Evolutionary conservation across 2,329 filamentous ascomycete genomes (phyloP), one percentile per base, ranked within the genome.

Genomic region (Tolypocladium amazonense): DNA sequence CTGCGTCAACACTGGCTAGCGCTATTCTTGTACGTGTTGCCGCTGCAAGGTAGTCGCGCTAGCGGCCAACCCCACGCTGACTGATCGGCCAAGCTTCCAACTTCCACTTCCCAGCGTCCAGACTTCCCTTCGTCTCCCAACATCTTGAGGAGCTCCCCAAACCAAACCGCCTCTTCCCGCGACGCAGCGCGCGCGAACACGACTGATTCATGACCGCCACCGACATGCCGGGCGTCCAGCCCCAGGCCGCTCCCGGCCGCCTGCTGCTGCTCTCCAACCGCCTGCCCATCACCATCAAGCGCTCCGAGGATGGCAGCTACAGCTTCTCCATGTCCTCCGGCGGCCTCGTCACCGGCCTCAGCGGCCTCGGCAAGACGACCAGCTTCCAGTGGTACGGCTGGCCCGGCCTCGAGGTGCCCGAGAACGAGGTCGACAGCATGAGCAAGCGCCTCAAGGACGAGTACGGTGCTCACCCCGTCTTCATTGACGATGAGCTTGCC

Each of bases 301-400:
- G 90, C 66, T 88, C 88, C 58, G 90, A 94, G 58, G 90, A 96
- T 79, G 92, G 91, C 69, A 88, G 88, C 73, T 99, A 96, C 78
- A 84, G 87, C 70, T 96, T 96, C 75, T 91, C 89, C 72, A 96
- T 97, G 90, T 97, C 93, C 55, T 97, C 94, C 2, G 94, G 94
- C 60, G 94, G 94, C 47, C 84, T 99, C 47, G 94, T 97, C 69
- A 96, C 91, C 57, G 94, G 94, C 25, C 81, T 99, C 62, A 96
- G 90, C 66, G 94, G 94, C 33, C 78, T 97, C 61, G 88, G 90
- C 68, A 97, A 97, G 76, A 89, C 90, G 38, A 96, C 91, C 33
- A 93, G 88, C 66, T 97, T 97, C 75, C 90, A 94, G 74, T 99
- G 94, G 94, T 97, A 97, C 75, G 94, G 94, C 66, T 97, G 94